phyloP scores from a whole-genome alignment of 176 grass and related monocot species.

The Bromus sterilis region DNA sequence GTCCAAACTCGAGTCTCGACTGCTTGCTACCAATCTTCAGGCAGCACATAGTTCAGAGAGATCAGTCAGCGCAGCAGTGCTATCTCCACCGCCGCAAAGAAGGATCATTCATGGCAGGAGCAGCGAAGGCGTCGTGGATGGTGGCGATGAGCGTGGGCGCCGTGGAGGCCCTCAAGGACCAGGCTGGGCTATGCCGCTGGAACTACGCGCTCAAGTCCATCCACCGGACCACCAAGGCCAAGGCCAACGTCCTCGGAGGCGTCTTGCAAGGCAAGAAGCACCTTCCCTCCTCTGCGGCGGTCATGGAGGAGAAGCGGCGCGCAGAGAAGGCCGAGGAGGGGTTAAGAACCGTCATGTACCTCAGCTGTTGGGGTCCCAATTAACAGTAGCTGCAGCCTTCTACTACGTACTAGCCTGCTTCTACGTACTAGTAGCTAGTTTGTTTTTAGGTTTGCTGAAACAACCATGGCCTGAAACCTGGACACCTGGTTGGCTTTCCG shows the following conservation, averaged over 20 bases:
- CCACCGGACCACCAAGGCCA: conserved; percentile 21
- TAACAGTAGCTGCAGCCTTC: too few species aligned
- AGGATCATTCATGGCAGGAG: background rate
- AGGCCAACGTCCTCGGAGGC: conserved; percentile 1
- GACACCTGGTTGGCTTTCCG: too few species aligned
- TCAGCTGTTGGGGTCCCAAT: conserved; percentile 59
- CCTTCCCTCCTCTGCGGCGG: background rate
- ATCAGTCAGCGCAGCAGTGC: background rate
- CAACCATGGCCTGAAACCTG: background rate
- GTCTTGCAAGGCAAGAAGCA: conserved; percentile 18
- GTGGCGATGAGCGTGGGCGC: conserved; percentile 39
- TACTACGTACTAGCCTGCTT: too few species aligned
- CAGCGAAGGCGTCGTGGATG: background rate
- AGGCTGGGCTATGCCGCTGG: conserved; percentile 57
- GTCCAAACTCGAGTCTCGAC: background rate
- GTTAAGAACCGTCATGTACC: conserved; percentile 51
- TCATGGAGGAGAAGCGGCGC: background rate
- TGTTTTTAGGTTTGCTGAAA: too few species aligned
- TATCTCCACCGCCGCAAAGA: background rate
- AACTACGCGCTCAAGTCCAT: conserved; percentile 47
- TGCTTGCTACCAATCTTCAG: background rate
- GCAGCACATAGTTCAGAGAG: background rate
- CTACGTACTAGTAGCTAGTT: too few species aligned
- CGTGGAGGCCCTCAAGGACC: conserved; percentile 56
- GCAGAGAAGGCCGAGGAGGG: conserved; percentile 38